Percentiles rank a stretch among this genome's conserved stretches.
Conservation (phyloP, 164 flowering plant species). For the Houttuynia cordata region DNA sequence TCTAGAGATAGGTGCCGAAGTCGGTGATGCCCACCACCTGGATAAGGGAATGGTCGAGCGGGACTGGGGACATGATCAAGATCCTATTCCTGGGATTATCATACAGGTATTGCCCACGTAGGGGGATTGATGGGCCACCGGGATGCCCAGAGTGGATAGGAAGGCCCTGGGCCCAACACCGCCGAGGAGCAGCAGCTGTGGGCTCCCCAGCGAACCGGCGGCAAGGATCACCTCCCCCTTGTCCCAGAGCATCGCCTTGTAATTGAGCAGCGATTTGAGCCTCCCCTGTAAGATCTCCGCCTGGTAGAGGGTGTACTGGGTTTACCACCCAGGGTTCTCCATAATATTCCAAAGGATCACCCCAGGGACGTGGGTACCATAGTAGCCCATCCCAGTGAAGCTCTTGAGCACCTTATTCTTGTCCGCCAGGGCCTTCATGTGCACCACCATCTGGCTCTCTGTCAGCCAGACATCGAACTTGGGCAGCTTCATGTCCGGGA, state of each 20-base stretch:
- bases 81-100: too few species aligned
- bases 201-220: too few species aligned
- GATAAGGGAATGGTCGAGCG: too few species aligned
- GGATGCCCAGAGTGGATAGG: too few species aligned
- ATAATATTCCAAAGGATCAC: conserved; percentile 82
- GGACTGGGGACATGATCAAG: too few species aligned
- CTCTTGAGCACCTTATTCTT: conserved; percentile 78
- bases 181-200: too few species aligned
- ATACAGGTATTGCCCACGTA: too few species aligned
- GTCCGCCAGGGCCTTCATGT: conserved; percentile 59
- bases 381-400: conserved; percentile 94
- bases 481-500: conserved; percentile 47
- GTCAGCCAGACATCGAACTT: conserved; percentile 84
- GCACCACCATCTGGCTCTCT: conserved; percentile 81
- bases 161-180: too few species aligned
- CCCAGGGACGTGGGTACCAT: conserved; percentile 71
- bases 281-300: conserved; percentile 96
- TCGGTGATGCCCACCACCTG: too few species aligned
- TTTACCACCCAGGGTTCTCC: conserved; percentile 99
- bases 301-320: conserved; percentile 97
- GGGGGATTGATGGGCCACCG: too few species aligned
- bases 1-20: too few species aligned
- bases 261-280: conserved; percentile 81
- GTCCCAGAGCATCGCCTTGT: conserved; percentile 75
- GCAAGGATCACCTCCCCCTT: too few species aligned